Evolutionary conservation across 2,329 filamentous ascomycete species (phyloP).

Genomic region (Chrysoporthe puriensis): DNA sequence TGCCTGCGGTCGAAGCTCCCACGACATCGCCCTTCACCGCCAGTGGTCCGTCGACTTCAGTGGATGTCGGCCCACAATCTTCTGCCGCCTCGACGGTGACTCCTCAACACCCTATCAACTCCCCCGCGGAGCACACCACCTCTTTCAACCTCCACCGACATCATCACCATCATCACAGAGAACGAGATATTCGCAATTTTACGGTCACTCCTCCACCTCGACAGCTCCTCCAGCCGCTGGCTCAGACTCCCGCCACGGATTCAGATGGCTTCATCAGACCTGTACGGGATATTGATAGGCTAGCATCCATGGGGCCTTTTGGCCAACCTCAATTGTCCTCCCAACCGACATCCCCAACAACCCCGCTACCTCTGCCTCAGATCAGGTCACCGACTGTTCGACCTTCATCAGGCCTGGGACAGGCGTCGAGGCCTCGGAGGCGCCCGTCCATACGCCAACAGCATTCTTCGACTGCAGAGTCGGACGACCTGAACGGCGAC

Average conservation of each 20-base stretch:
- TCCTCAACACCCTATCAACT: conserved; percentile 66
- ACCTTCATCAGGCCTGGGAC: conserved; percentile 56
- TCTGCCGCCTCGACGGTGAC: conserved; percentile 45
- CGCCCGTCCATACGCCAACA: conserved; percentile 89
- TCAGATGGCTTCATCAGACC: conserved; percentile 78
- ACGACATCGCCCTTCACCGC: conserved; percentile 45
- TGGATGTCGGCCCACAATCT: neutral
- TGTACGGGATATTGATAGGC: conserved; percentile 78
- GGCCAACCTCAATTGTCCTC: conserved; percentile 73
- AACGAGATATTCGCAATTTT: conserved; percentile 52
- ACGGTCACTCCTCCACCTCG: conserved; percentile 53
- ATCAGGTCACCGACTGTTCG: conserved; percentile 59
- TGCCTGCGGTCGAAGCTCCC: conserved; percentile 73
- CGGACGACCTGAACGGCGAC: conserved; percentile 84
- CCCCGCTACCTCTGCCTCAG: conserved; percentile 73
- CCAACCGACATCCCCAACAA: conserved; percentile 91
- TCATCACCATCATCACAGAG: conserved; percentile 51
- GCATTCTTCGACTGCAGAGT: conserved; percentile 78
- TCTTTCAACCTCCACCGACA: conserved; percentile 52
- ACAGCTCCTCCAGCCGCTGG: conserved; percentile 66
- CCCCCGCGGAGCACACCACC: conserved; percentile 71
- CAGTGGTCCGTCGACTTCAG: conserved; percentile 47
- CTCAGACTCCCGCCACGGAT: conserved; percentile 69
- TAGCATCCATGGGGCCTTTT: conserved; percentile 79
- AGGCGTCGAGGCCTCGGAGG: conserved; percentile 61